phyloP scores from a whole-genome alignment of 148 eudicot genomes.

The Bassia scoparia region DNA sequence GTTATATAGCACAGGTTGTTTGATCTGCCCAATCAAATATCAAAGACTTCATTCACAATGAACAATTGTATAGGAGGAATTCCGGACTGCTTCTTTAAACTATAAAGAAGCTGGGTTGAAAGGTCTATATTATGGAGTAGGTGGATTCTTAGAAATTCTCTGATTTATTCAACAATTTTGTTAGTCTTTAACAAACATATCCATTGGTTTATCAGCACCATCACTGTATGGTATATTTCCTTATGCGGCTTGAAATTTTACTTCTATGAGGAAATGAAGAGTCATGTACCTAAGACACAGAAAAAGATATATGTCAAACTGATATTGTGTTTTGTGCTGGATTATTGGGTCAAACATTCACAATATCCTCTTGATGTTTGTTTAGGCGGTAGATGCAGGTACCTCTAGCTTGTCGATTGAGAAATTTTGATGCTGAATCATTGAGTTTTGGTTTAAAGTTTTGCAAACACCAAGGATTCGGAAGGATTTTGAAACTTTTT shows the following conservation, averaged over 20 bases:
- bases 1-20: slow-evolving; percentile 56
- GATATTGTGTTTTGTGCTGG: slow-evolving; percentile 89
- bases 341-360: slow-evolving; percentile 85
- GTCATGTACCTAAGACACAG: slow-evolving; percentile 63
- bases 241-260: slow-evolving; percentile 91
- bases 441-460: not conserved
- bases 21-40: slow-evolving; percentile 49
- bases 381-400: slow-evolving; percentile 99
- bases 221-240: slow-evolving; percentile 95
- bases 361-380: slow-evolving; percentile 95
- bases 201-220: slow-evolving; percentile 54
- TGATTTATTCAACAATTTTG: not conserved
- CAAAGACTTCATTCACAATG: slow-evolving; percentile 43
- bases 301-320: slow-evolving; percentile 75
- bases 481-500: not conserved
- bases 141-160: slow-evolving; percentile 40
- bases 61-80: slow-evolving; percentile 79
- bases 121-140: slow-evolving; percentile 92
- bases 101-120: slow-evolving; percentile 75
- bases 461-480: not conserved
- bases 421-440: not conserved
- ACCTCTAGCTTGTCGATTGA: slow-evolving; percentile 7
- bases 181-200: slow-evolving; percentile 13
- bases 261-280: slow-evolving; percentile 92
- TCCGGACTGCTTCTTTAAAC: slow-evolving; percentile 61